Base-by-base conservation (phyloP, 2,329 filamentous ascomycete species). In the Fusarium nelsonii region DNA sequence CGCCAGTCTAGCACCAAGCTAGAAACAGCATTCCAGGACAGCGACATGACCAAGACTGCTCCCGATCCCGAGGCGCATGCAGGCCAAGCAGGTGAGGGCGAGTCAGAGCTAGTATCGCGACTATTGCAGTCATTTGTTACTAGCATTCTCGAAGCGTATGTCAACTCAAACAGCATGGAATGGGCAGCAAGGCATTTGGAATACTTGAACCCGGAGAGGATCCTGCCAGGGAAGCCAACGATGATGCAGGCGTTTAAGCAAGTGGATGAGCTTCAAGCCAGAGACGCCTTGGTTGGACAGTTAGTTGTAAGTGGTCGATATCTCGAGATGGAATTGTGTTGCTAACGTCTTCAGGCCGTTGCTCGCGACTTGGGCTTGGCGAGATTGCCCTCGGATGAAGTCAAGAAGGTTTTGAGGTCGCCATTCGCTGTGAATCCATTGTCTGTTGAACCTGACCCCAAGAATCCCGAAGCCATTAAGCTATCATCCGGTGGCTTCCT, bases 121-220 rank as follows among this genome's bases (percentile, higher is more conserved):
- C 81, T 95, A 16, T 79, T 95, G 26, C 90, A 93, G 74, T 89
- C 90, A 2, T 94, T 96, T 77, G 84, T 93, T n/a, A 93, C 91
- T 0, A 91, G 92, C 75, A 81, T 94, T 18, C 80, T 94, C 12
- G 92, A 94, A 75, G 87, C 90, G 45, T 95, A 93, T 70, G 85
- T 92, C 64, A 88, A 89, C 69, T 81, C 80, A 8, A 86, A 89
- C 69, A 81, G 82, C 26, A 77, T 91, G 76, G 84, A 87, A 45
- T 91, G 88, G 89, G 84, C 88, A 3, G 81, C 86, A 15, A 81
- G 92, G 51, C 78, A 94, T 58, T 83, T 92, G 65, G 92, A 95
- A 78, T 89, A 86, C 62, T 88, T 90, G 67, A 83, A 88, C 53
- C 91, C 92, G 0, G 84, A 87, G 57, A 88, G 84, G 73, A 83